These are phyloP conservation scores for Glarea lozoyensis DNA, from an alignment of 495 filamentous ascomycete genomes.

Conservation along the genomic window DNA sequence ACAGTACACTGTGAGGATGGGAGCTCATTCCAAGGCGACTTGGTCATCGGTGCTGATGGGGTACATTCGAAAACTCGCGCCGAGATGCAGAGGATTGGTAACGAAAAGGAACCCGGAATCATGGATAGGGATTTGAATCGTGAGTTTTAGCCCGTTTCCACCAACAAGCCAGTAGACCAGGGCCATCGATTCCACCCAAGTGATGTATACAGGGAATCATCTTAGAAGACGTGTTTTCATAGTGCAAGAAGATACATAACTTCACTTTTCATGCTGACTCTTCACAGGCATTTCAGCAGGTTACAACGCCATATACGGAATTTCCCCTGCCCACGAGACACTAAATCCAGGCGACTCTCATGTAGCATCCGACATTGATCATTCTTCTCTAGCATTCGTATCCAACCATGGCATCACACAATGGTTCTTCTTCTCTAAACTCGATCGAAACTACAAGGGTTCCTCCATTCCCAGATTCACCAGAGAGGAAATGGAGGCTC, in stretches of 20 bases:
- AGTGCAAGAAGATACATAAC: too few relatives aligned
- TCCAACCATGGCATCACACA: slow-evolving; percentile 22
- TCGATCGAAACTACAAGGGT: slow-evolving; percentile 9
- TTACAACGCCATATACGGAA: slow-evolving; percentile 33
- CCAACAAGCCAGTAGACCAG: too few relatives aligned
- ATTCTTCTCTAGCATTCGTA: slow-evolving; percentile 20
- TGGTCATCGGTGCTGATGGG: slow-evolving; percentile 41
- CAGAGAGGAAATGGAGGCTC: slow-evolving; percentile 24
- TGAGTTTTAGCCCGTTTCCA: too few relatives aligned
- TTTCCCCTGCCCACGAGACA: slow-evolving; percentile 13
- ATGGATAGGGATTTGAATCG: too few relatives aligned
- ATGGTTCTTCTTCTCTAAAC: slow-evolving; percentile 27
- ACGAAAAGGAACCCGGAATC: too few relatives aligned
- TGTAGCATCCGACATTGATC: slow-evolving; percentile 20
- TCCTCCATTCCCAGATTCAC: slow-evolving; percentile 23
- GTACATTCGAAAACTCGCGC: too few relatives aligned
- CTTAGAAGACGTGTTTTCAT: too few relatives aligned
- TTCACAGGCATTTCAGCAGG: slow-evolving; percentile 18
- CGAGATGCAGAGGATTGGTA: too few relatives aligned
- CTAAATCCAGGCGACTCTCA: slow-evolving; percentile 18
- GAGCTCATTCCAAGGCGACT: slow-evolving; percentile 26
- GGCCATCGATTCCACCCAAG: too few relatives aligned
- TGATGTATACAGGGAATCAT: too few relatives aligned
- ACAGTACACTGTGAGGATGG: slow-evolving; percentile 30
- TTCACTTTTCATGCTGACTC: too few relatives aligned